Evolutionary conservation across 768 basidiomycete genomes (phyloP).

Genomic region (Pulveroboletus sp.): DNA sequence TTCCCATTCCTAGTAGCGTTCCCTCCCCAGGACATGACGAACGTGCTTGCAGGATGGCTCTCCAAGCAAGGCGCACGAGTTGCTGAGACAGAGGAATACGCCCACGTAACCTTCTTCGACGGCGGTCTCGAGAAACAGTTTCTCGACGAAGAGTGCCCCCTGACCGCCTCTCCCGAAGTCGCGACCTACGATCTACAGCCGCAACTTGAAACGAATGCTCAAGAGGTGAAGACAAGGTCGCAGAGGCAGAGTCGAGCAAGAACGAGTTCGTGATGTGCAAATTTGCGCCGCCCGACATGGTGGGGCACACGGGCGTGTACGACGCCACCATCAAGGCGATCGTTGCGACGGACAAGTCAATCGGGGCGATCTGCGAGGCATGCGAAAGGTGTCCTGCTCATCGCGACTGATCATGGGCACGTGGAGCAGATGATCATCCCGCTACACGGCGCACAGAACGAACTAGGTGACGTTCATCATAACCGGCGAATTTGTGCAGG

Average conservation of each 20-base stretch:
- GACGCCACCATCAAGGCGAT: slow-evolving; percentile 91
- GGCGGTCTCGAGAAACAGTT: slow-evolving; percentile 95
- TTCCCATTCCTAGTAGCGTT: slow-evolving; percentile 89
- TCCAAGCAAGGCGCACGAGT: slow-evolving; percentile 78
- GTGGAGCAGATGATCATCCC: slow-evolving; percentile 91
- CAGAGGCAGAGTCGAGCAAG: slow-evolving; percentile 65
- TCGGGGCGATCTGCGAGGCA: slow-evolving; percentile 82
- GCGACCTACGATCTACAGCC: slow-evolving; percentile 92
- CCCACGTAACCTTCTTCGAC: slow-evolving; percentile 98
- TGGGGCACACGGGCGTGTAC: slow-evolving; percentile 89
- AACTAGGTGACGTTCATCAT: slow-evolving; percentile 89
- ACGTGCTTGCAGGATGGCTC: slow-evolving; percentile 93
- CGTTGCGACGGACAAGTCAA: slow-evolving; percentile 82
- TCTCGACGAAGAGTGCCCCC: slow-evolving; percentile 70
- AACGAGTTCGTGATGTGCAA: slow-evolving; percentile 97
- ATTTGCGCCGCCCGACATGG: slow-evolving; percentile 97
- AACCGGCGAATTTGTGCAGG: slow-evolving; percentile 57
- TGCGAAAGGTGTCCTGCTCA: slow-evolving; percentile 72
- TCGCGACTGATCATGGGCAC: slow-evolving; percentile 95
- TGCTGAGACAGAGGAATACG: slow-evolving; percentile 98
- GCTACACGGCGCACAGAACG: slow-evolving; percentile 89
- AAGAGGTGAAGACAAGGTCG: slow-evolving; percentile 88
- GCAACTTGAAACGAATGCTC: slow-evolving; percentile 85
- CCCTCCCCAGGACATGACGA: slow-evolving; percentile 89
- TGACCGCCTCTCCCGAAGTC: slow-evolving; percentile 91